Conservation (phyloP, 768 basidiomycete genomes). For the Dacryopinax spathularia region DNA sequence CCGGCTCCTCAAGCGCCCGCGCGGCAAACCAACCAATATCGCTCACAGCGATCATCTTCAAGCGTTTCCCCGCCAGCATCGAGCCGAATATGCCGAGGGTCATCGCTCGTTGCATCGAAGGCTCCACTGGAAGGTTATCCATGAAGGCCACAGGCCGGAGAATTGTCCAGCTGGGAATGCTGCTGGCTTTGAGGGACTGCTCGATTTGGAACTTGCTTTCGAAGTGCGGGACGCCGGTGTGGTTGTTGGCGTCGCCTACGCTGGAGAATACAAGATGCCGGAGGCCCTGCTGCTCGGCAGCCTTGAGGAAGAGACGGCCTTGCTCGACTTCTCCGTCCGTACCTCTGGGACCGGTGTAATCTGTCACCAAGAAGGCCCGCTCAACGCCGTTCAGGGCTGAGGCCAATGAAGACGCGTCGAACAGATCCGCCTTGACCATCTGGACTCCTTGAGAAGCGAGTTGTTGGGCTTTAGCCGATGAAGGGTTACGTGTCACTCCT, state of each 20-base stretch:
- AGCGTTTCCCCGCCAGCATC: not conserved
- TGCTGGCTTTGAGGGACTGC: constrained; percentile 14
- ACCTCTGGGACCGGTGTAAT: not conserved
- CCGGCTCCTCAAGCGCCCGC: constrained; percentile 15
- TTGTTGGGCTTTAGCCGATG: constrained; percentile 11
- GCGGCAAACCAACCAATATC: constrained; percentile 19
- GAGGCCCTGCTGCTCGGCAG: constrained; percentile 14
- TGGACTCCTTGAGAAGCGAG: constrained; percentile 14
- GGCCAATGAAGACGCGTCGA: constrained; percentile 8
- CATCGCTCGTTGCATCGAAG: constrained; percentile 11
- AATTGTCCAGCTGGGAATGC: constrained; percentile 13
- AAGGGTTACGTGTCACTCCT: constrained; percentile 17
- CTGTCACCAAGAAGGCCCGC: constrained; percentile 17
- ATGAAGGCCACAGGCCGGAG: constrained; percentile 18
- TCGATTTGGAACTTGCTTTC: constrained; percentile 16
- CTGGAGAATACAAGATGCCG: constrained; percentile 18
- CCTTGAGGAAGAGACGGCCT: constrained; percentile 17
- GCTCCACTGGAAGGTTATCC: constrained; percentile 16
- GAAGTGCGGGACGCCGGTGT: constrained; percentile 18
- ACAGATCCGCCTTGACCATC: constrained; percentile 15
- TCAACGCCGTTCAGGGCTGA: constrained; percentile 14
- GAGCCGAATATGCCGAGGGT: constrained; percentile 15
- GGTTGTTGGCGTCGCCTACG: constrained; percentile 15
- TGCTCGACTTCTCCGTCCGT: constrained; percentile 14
- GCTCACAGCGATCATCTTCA: constrained; percentile 14